Percentiles rank a stretch among this genome's conserved stretches.
These are phyloP conservation scores for Azolla pinnata DNA, from an alignment of 75 land plant genomes.

Conservation along the genomic window DNA sequence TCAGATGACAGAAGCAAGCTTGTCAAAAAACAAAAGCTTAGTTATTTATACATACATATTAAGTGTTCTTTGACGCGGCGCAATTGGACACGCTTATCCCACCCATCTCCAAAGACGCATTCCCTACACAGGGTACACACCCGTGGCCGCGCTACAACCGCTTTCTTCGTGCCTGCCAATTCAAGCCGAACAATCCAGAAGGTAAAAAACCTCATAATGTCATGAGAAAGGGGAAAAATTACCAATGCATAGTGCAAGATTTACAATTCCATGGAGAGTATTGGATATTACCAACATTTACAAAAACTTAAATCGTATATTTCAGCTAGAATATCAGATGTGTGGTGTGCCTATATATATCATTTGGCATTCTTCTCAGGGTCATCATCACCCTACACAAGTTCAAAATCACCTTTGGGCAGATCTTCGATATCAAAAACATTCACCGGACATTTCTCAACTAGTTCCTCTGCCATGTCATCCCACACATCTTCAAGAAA, in stretches of 20 bases:
- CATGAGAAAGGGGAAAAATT: background rate
- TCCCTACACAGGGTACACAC: conserved; percentile 88
- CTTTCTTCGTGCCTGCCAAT: conserved; percentile 45
- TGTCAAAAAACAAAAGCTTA: background rate
- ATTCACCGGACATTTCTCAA: conserved; percentile 64
- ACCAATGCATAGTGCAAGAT: background rate
- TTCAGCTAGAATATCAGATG: no score
- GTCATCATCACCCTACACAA: background rate
- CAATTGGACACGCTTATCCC: conserved; percentile 54
- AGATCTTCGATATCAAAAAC: conserved; percentile 96
- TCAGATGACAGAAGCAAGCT: no score
- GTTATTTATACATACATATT: conserved; percentile 81
- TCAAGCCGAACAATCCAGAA: background rate
- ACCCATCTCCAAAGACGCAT: conserved; percentile 63
- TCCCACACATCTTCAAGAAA: conserved; percentile 61
- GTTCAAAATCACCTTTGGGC: conserved; percentile 37
- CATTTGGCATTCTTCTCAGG: background rate
- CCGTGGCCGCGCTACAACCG: conserved; percentile 61
- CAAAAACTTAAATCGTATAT: no score
- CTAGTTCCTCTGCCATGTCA: conserved; percentile 62
- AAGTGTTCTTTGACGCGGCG: conserved; percentile 83
- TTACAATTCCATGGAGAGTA: background rate
- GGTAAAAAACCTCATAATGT: background rate
- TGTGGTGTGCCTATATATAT: no score
- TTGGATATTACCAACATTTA: no score